A percentile compares a stretch with the other conserved stretches of the same genome.
phyloP scores from a whole-genome alignment of 495 filamentous ascomycete genomes.

The Cercophora scortea region DNA sequence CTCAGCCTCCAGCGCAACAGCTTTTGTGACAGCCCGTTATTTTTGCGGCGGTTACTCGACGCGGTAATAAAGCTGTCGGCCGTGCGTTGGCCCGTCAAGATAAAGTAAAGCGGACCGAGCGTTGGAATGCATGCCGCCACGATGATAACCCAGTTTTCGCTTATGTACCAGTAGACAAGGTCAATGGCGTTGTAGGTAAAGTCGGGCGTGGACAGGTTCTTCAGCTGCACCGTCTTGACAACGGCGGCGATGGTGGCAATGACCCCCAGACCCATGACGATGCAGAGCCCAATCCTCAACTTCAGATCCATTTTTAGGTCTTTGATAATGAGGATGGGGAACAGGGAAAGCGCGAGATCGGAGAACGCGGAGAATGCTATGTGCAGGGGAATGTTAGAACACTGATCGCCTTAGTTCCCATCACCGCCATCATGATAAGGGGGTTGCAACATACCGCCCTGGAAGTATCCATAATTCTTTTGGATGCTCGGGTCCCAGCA shows the following conservation, averaged over 20 bases:
- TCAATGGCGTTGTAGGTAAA: conserved; percentile 1
- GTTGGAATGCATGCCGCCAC: neutral
- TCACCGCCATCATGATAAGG: neutral
- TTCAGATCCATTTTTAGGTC: neutral
- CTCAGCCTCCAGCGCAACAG: no score
- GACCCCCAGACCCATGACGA: neutral
- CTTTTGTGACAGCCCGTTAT: no score
- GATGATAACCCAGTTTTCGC: neutral
- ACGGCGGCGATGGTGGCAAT: neutral
- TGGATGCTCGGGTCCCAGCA: neutral
- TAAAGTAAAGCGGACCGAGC: neutral
- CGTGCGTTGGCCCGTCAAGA: neutral
- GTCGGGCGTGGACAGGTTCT: neutral
- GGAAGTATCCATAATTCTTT: neutral
- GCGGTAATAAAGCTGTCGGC: neutral
- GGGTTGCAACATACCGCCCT: neutral
- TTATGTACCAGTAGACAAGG: neutral
- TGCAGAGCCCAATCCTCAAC: neutral
- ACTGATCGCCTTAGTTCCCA: neutral
- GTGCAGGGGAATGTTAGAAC: neutral
- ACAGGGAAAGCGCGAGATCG: neutral
- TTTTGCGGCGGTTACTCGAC: no score
- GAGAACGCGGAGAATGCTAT: neutral
- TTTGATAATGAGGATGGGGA: neutral
- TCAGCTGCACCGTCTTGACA: neutral